Evolutionary conservation across 225 moss, liverwort and hornwort species (phyloP).

Genomic region (Ulota crispa): DNA sequence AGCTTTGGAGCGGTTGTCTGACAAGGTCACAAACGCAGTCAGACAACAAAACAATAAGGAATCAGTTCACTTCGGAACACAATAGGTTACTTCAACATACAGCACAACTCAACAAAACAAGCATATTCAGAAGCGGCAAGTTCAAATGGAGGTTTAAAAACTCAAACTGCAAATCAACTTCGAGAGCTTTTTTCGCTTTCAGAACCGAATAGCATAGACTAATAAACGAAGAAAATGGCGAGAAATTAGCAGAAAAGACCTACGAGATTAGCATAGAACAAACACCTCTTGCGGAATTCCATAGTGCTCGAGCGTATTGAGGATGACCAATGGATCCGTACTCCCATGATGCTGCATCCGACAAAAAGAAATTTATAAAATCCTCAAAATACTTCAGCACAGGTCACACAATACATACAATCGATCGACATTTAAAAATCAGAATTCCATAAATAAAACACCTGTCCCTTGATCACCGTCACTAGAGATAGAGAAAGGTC

Average conservation of each 20-base stretch:
- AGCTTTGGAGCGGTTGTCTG: conserved; percentile 81
- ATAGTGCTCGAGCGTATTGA: conserved; percentile 77
- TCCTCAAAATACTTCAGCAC: neutral
- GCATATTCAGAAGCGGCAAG: neutral
- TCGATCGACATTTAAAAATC: neutral
- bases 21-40: conserved; percentile 53
- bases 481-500: neutral
- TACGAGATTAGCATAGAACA: neutral
- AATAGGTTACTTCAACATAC: neutral
- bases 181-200: neutral
- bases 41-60: neutral
- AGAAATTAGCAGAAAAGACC: neutral
- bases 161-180: conserved; percentile 15
- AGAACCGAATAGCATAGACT: neutral
- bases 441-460: neutral
- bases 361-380: neutral
- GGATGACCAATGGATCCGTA: conserved; percentile 75
- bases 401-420: neutral
- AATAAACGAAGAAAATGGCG: neutral
- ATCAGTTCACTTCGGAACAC: neutral
- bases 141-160: neutral
- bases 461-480: neutral
- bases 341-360: conserved; percentile 83
- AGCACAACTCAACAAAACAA: conserved; percentile 1
- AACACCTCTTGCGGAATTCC: conserved; percentile 77